Conservation (phyloP, 2,329 filamentous ascomycete genomes). For the Paecilomyces niveus region DNA sequence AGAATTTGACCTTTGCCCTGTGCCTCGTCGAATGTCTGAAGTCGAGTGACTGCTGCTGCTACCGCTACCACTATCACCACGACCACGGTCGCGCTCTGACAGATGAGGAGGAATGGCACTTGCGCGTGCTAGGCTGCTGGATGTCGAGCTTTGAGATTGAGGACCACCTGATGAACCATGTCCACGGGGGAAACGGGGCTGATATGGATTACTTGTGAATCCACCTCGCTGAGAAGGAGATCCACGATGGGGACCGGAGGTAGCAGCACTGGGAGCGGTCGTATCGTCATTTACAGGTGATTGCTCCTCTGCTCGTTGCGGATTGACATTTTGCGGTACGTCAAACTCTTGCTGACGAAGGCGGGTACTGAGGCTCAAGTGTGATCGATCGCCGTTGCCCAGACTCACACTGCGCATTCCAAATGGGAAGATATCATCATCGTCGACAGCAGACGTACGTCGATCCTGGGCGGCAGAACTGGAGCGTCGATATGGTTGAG, state of each 20-base stretch:
- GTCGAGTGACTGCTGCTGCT: conserved; percentile 32
- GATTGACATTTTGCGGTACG: conserved; percentile 12
- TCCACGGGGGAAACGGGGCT: conserved; percentile 30
- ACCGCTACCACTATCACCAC: conserved; percentile 32
- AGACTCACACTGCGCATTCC: conserved; percentile 42
- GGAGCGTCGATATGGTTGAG: conserved; percentile 35
- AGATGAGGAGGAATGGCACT: conserved; percentile 23
- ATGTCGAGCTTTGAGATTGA: conserved; percentile 33
- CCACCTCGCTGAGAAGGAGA: conserved; percentile 13
- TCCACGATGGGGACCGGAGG: conserved; percentile 13
- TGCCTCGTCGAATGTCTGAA: conserved; percentile 28
- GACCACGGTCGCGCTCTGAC: conserved; percentile 29
- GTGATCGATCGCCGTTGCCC: conserved; percentile 33
- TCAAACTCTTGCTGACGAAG: conserved; percentile 28
- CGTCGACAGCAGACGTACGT: conserved; percentile 23
- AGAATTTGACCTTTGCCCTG: conserved; percentile 26
- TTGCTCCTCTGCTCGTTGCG: conserved; percentile 11
- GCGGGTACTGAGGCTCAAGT: conserved; percentile 22
- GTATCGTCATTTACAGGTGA: conserved; percentile 14
- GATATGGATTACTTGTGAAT: conserved; percentile 24
- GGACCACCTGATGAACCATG: conserved; percentile 30
- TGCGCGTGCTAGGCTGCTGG: conserved; percentile 33
- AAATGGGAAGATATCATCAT: conserved; percentile 38
- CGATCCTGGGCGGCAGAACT: conserved; percentile 37
- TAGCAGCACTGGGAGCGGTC: conserved; percentile 9